Conservation (phyloP, 192 early-diverging fungal species). For the Rhizophagus clarus region DNA sequence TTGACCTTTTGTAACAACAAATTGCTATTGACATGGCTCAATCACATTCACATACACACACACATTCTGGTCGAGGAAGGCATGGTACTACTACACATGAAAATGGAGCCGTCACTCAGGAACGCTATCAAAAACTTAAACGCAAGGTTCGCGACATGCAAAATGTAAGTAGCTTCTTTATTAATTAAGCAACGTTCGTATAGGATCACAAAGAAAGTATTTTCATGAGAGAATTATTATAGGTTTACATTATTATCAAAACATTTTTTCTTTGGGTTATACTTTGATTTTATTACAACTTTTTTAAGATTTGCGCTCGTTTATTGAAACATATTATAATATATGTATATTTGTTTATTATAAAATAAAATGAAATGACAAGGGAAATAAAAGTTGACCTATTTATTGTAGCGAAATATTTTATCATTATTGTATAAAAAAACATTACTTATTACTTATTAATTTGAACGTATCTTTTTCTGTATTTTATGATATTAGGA, state of each 20-base stretch:
- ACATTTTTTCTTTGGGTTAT: too few relatives aligned
- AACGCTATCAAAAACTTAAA: conserved; percentile 25
- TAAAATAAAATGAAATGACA: too few relatives aligned
- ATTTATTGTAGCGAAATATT: background rate
- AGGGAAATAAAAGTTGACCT: too few relatives aligned
- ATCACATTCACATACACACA: conserved; percentile 18
- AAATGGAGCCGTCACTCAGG: conserved; percentile 21
- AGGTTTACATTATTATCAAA: too few relatives aligned
- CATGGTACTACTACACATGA: conserved; percentile 2
- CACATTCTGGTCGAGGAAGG: conserved; percentile 16
- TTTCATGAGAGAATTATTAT: background rate
- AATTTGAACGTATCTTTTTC: background rate
- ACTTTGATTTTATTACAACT: too few relatives aligned
- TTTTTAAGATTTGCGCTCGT: too few relatives aligned
- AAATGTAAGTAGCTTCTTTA: conserved; percentile 13
- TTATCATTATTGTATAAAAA: too few relatives aligned
- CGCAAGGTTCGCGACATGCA: conserved; percentile 13
- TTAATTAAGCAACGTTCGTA: background rate
- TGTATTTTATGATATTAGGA: background rate
- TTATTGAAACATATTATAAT: too few relatives aligned
- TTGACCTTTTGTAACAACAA: background rate
- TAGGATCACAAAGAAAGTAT: background rate
- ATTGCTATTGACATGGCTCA: conserved; percentile 7
- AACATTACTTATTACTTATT: too few relatives aligned
- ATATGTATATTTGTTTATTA: too few relatives aligned